Evolutionary conservation across 2,329 filamentous ascomycete species (phyloP), one percentile per base, ranked within the genome.

Genomic region (Alternaria postmessia): DNA sequence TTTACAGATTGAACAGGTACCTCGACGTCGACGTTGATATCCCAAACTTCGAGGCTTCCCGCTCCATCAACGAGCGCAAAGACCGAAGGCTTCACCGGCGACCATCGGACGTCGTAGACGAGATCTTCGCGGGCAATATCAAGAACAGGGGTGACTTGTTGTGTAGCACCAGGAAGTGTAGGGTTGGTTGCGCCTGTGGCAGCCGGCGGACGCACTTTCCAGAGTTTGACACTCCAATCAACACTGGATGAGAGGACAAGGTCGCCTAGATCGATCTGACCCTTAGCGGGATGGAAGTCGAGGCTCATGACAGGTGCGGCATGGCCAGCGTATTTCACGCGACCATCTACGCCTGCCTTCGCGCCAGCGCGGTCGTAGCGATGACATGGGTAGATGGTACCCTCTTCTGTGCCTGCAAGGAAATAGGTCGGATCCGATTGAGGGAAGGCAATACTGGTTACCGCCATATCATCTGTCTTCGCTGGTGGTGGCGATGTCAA

Each of bases 191-290:
- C 74, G 12, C 81, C 80, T 0, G 89, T 89, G 16, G 90, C 89
- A 0, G 91, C 90, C 1, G 92, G 91, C 1, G 92, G 90, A 41
- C 93, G 91, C 14, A 96, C 91, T 79, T 95, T 95, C 95, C 95
- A 99, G 16, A 99, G 84, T 81, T 96, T 97, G 69, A 97, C 93
- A 69, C 91, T 96, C 95, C 95, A 99, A 81, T 99, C 95, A 7
- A 99, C 85, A 43, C 91, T 94, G 4, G 92, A 91, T n/a, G 91
- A 94, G 51, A 99, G 87, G 60, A 98, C 92, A 6, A 99, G 83
- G 73, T 99, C 96, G 28, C 94, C 94, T 6, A 99, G 88, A 79
- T 99, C 96, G 52, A 99, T 90, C 3, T 94, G 93, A 1, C 95
- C 96, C 54, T 92, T 89, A 4, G 93, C 91, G 2, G 95, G 95